A percentile compares a stretch with the other conserved stretches of the same genome.
Conservation (phyloP, 257 asterid species). For the Fraxinus americana region DNA sequence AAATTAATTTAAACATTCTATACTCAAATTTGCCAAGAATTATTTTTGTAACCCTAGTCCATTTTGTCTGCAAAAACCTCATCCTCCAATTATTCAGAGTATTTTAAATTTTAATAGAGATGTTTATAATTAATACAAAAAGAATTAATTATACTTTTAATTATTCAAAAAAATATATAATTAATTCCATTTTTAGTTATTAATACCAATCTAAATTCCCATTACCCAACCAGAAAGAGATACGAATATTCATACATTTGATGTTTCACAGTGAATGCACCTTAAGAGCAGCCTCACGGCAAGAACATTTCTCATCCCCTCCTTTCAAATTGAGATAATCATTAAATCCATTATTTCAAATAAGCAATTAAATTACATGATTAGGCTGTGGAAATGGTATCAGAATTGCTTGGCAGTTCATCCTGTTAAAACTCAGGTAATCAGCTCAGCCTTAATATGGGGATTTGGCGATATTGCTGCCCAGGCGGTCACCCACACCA, state of each 20-base stretch:
- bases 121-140: no score
- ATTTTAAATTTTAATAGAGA: no score
- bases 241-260: neutral
- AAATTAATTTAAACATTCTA: no score
- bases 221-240: neutral
- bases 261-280: neutral
- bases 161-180: no score
- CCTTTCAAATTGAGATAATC: neutral
- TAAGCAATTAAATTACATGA: conserved; percentile 33
- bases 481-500: conserved; percentile 70
- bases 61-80: no score
- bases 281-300: neutral
- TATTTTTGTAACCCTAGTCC: no score
- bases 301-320: neutral
- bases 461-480: conserved; percentile 81
- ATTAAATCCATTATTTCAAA: neutral
- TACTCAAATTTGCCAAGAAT: no score
- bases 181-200: no score
- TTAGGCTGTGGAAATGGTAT: conserved; percentile 82
- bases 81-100: no score
- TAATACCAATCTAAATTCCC: neutral
- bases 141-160: no score
- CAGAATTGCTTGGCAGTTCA: conserved; percentile 69
- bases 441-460: conserved; percentile 84
- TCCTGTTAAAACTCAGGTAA: conserved; percentile 83